Evolutionary conservation across 208 protist species (phyloP).

Genomic region (Histomonas meleagridis): DNA sequence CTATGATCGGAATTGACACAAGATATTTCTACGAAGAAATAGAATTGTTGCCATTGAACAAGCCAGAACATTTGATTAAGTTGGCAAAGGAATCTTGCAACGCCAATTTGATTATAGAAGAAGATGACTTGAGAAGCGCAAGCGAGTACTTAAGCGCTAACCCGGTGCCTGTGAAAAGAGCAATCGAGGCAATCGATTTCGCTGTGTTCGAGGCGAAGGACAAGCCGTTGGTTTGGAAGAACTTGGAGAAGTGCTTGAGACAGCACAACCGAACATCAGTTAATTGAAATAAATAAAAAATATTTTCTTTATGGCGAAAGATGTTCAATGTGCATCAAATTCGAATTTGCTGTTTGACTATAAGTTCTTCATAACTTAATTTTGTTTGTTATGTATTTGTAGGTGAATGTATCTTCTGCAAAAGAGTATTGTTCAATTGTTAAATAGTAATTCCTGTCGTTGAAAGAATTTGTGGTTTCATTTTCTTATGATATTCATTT

Average conservation of each 20-base stretch:
- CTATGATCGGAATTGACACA: background rate
- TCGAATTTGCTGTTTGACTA: no score
- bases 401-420: no score
- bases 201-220: constrained; percentile 1
- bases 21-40: constrained; percentile 25
- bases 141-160: background rate
- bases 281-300: no score
- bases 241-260: background rate
- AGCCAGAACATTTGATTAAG: background rate
- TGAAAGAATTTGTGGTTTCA: no score
- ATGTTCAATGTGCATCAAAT: no score
- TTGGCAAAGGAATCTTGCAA: background rate
- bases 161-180: background rate
- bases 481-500: no score
- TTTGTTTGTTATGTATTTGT: no score
- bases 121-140: background rate
- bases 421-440: no score
- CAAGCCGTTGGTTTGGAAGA: background rate
- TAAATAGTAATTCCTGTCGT: no score
- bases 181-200: background rate
- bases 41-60: background rate
- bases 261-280: background rate
- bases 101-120: background rate
- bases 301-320: no score
- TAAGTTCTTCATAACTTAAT: no score